phyloP scores from a whole-genome alignment of 192 early-diverging fungal species.

The Entomortierella parvispora region DNA sequence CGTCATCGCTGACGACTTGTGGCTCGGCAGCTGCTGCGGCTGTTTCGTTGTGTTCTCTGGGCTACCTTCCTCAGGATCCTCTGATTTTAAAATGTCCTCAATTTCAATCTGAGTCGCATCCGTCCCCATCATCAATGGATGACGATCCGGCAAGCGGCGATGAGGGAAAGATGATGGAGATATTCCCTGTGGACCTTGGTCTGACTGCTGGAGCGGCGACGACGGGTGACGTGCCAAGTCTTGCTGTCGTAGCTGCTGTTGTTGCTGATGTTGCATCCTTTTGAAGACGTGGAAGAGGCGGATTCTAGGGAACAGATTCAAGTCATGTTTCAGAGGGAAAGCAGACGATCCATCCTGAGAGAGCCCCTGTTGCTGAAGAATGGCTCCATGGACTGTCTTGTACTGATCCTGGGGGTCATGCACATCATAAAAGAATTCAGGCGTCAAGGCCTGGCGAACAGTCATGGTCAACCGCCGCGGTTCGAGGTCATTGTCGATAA shows the following conservation, averaged over 20 bases:
- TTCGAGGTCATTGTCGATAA: conserved; percentile 56
- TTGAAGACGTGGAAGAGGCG: not conserved
- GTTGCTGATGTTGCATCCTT: conserved; percentile 1
- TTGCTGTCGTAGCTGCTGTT: not conserved
- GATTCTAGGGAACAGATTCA: conserved; percentile 25
- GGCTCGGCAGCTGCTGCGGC: too few species aligned
- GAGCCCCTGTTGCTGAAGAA: not conserved
- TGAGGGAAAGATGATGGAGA: too few species aligned
- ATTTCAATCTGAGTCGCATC: too few species aligned
- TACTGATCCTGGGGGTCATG: conserved; percentile 20
- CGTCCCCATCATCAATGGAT: too few species aligned
- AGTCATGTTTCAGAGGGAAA: conserved; percentile 13
- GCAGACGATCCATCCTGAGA: not conserved
- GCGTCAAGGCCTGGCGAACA: conserved; percentile 26
- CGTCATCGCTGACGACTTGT: too few species aligned
- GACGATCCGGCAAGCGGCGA: too few species aligned
- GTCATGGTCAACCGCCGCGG: conserved; percentile 38
- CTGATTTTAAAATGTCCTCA: too few species aligned
- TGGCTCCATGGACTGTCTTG: conserved; percentile 15
- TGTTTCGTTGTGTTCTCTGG: too few species aligned
- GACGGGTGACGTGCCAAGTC: not conserved
- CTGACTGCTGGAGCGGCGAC: not conserved
- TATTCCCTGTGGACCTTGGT: too few species aligned
- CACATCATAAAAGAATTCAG: conserved; percentile 38
- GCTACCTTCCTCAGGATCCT: too few species aligned